Percentiles rank a stretch among this genome's conserved stretches.
Evolutionary conservation across 306 rosid genomes (phyloP).

Genomic region (Glycine latifolia): DNA sequence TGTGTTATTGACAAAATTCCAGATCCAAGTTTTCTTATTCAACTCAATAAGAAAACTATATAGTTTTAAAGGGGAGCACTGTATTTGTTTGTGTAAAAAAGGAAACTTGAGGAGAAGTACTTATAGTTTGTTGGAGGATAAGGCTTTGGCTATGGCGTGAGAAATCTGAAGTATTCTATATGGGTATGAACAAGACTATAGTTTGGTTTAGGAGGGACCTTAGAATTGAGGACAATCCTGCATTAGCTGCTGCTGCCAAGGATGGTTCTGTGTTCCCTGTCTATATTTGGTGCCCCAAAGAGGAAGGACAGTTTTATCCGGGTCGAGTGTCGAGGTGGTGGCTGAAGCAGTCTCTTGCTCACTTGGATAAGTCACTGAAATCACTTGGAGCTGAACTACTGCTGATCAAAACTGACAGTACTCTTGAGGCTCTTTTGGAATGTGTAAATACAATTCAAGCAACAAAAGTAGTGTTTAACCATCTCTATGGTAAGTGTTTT

Average conservation of each 20-base stretch:
- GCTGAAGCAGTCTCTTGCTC: constrained; percentile 35
- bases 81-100: not conserved
- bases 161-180: not conserved
- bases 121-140: not conserved
- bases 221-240: constrained; percentile 47
- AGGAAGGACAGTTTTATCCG: constrained; percentile 26
- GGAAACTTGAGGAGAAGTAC: not conserved
- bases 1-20: constrained; percentile 5
- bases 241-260: constrained; percentile 64
- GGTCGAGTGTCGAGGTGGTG: constrained; percentile 31
- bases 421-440: constrained; percentile 49
- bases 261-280: constrained; percentile 59
- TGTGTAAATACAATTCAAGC: constrained; percentile 69
- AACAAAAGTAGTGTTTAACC: constrained; percentile 65
- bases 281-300: constrained; percentile 43
- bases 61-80: not conserved
- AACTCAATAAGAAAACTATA: not conserved
- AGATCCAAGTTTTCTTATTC: not conserved
- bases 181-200: constrained; percentile 23
- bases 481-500: constrained; percentile 30
- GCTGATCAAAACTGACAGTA: constrained; percentile 64
- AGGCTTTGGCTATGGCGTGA: constrained; percentile 26
- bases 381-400: constrained; percentile 82
- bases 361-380: constrained; percentile 53
- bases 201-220: constrained; percentile 42